Conservation (phyloP, 805 yeast genomes). For the Wickerhamiella brachini region DNA sequence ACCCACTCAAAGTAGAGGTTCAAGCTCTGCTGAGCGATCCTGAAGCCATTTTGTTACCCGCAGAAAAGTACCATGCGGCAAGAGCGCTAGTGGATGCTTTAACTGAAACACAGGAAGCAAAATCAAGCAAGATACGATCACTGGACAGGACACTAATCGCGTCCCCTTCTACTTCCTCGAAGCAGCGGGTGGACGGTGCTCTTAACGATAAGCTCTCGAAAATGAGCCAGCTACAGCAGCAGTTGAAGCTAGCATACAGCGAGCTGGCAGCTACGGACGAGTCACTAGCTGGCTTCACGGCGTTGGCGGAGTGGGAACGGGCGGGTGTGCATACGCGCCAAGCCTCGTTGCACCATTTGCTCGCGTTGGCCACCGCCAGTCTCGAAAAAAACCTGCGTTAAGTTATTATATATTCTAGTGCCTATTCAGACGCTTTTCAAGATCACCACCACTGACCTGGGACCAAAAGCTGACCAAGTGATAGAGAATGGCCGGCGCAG, state of each 20-base stretch:
- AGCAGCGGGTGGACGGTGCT: neutral
- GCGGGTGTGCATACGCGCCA: neutral
- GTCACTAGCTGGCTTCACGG: neutral
- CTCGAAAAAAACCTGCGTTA: neutral
- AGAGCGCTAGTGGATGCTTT: neutral
- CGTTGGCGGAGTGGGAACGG: neutral
- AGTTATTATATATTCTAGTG: too few relatives aligned
- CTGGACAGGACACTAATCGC: neutral
- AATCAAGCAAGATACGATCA: too few relatives aligned
- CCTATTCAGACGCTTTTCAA: too few relatives aligned
- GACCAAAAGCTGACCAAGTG: neutral
- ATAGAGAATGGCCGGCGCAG: constrained; percentile 25
- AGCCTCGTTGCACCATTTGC: neutral
- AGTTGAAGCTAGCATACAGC: neutral
- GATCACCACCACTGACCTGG: too few relatives aligned
- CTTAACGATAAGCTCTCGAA: neutral
- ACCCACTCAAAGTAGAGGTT: neutral
- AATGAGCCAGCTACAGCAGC: neutral
- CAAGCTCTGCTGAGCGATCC: neutral
- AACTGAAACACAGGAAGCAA: neutral
- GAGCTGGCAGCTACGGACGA: neutral
- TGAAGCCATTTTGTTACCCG: neutral
- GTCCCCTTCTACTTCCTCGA: neutral
- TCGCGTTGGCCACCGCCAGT: neutral
- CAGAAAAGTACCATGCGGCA: neutral